phyloP scores from a whole-genome alignment of 179 eudicot genomes.

The Silene vulgaris region DNA sequence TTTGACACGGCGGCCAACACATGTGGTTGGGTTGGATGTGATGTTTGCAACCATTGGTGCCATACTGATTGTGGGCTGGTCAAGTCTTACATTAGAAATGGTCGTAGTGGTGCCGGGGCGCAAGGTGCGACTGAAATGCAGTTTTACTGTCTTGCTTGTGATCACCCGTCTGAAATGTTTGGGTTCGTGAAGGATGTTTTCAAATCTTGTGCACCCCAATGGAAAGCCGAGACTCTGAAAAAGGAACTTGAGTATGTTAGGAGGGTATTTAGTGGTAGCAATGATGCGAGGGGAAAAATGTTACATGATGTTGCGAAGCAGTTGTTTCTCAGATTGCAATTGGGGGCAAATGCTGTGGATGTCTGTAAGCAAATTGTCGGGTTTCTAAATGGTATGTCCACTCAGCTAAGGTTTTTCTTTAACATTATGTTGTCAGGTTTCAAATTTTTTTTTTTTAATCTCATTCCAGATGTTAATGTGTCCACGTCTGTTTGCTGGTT shows the following conservation, averaged over 20 bases:
- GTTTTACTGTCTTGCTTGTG: constrained; percentile 88
- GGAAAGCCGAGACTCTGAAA: constrained; percentile 66
- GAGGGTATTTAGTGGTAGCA: constrained; percentile 68
- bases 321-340: constrained; percentile 55
- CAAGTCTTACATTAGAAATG: constrained; percentile 70
- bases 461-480: not conserved
- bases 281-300: constrained; percentile 66
- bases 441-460: not conserved
- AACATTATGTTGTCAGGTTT: not conserved
- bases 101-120: constrained; percentile 49
- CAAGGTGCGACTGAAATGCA: constrained; percentile 76
- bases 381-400: constrained; percentile 58
- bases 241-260: constrained; percentile 84
- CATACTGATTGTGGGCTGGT: constrained; percentile 84
- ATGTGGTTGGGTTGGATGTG: constrained; percentile 99
- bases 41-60: constrained; percentile 92
- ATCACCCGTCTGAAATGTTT: constrained; percentile 94
- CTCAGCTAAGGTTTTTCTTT: not conserved
- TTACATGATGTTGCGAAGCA: constrained; percentile 58
- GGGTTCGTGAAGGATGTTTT: constrained; percentile 97
- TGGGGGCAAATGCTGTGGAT: constrained; percentile 54
- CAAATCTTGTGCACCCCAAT: constrained; percentile 61
- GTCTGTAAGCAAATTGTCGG: constrained; percentile 54
- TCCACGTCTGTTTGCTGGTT: not conserved
- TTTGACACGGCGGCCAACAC: constrained; percentile 92